Conservation (phyloP, 1,284 basidiomycete species). For the Porodaedalea pini region DNA sequence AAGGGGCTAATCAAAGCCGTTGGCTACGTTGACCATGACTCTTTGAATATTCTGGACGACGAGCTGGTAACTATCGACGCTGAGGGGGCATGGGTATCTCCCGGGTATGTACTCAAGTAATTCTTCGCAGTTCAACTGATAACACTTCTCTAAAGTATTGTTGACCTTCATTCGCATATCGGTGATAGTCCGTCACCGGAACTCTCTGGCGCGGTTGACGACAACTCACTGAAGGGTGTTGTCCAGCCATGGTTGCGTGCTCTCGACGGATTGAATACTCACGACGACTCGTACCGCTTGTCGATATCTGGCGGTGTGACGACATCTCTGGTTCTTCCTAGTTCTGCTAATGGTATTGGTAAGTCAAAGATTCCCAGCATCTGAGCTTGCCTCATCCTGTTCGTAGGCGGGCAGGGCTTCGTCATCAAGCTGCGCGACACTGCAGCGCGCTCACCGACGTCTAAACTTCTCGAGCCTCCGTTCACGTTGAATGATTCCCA, state of each 20-base stretch:
- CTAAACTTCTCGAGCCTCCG: constrained; percentile 66
- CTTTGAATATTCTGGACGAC: constrained; percentile 21
- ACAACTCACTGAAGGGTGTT: constrained; percentile 42
- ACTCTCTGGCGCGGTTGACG: constrained; percentile 37
- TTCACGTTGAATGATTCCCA: constrained; percentile 39
- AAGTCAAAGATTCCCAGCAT: too few species aligned
- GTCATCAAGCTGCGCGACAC: constrained; percentile 64
- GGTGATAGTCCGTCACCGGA: constrained; percentile 42
- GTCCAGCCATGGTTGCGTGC: constrained; percentile 48
- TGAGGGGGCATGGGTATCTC: constrained; percentile 37
- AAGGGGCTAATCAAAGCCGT: constrained; percentile 55
- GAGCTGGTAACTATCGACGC: constrained; percentile 29
- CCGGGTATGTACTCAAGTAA: constrained; percentile 32
- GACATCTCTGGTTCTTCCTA: constrained; percentile 44
- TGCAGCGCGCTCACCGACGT: constrained; percentile 50
- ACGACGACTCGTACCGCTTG: constrained; percentile 36
- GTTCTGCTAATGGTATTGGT: constrained; percentile 46
- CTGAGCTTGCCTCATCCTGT: too few species aligned
- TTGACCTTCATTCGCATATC: constrained; percentile 64
- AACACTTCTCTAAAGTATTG: constrained; percentile 37
- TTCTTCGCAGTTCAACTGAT: not conserved
- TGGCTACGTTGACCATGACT: constrained; percentile 44
- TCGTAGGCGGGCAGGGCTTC: constrained; percentile 72
- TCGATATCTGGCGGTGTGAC: constrained; percentile 47
- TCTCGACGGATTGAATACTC: constrained; percentile 47